Percentiles rank a stretch among this genome's conserved stretches.
These are phyloP conservation scores for Brasilioporus rufonigricans DNA, from an alignment of 768 basidiomycete species.

Conservation along the genomic window DNA sequence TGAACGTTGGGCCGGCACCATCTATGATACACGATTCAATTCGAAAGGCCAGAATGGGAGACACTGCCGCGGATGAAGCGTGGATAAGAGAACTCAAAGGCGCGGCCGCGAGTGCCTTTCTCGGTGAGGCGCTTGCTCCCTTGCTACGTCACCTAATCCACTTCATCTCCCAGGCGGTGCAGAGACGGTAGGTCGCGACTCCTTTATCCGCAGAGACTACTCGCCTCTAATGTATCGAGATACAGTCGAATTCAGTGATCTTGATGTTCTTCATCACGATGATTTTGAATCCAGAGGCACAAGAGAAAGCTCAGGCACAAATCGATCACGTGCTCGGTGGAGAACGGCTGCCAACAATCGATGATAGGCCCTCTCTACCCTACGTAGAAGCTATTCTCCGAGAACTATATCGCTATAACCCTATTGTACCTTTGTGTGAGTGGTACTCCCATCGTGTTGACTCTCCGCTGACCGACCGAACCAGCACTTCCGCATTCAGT, in stretches of 20 bases:
- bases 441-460: neutral
- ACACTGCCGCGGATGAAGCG: neutral
- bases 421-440: constrained; percentile 10
- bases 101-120: neutral
- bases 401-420: neutral
- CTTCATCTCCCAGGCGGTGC: neutral
- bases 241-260: neutral
- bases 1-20: neutral
- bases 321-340: constrained; percentile 1
- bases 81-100: neutral
- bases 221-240: neutral
- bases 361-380: no score
- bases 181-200: neutral
- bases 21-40: neutral
- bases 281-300: constrained; percentile 1
- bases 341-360: neutral
- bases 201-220: no score
- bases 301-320: constrained; percentile 13
- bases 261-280: constrained; percentile 11
- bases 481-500: neutral
- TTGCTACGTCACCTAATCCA: no score
- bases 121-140: neutral
- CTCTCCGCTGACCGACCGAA: neutral
- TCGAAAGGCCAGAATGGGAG: neutral
- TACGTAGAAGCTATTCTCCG: neutral